A percentile compares a stretch with the other conserved stretches of the same genome.
Evolutionary conservation across 441 rosid species (phyloP).

Genomic region (Euphorbia celastroides): DNA sequence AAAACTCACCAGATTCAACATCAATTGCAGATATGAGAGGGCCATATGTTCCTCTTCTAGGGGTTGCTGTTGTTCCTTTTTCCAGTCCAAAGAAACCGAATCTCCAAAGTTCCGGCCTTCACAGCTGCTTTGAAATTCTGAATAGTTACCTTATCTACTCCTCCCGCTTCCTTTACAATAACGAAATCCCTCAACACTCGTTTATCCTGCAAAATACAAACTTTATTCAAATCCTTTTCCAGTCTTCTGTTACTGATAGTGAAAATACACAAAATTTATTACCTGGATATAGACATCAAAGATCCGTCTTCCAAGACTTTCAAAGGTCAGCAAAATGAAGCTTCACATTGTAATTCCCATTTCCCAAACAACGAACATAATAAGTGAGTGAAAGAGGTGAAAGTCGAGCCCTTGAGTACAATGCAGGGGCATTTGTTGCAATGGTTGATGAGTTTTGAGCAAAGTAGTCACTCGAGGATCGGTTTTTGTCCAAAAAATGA

Average conservation of each 20-base stretch:
- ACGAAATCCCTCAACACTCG: slow-evolving; percentile 23
- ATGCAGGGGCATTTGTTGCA: slow-evolving; percentile 21
- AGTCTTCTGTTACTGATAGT: neutral
- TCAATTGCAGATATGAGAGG: slow-evolving; percentile 29
- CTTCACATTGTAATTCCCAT: slow-evolving; percentile 26
- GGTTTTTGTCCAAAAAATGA: slow-evolving; percentile 32
- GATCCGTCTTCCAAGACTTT: slow-evolving; percentile 24
- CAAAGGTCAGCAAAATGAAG: slow-evolving; percentile 29
- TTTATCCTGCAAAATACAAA: slow-evolving; percentile 17
- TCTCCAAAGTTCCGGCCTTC: slow-evolving; percentile 15
- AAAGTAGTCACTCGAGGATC: slow-evolving; percentile 12
- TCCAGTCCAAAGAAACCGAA: slow-evolving; percentile 30
- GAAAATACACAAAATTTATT: neutral
- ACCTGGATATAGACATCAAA: slow-evolving; percentile 33
- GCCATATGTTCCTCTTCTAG: slow-evolving; percentile 24
- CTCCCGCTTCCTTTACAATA: slow-evolving; percentile 20
- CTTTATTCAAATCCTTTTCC: slow-evolving; percentile 6
- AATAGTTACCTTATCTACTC: slow-evolving; percentile 19
- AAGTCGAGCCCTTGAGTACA: slow-evolving; percentile 20
- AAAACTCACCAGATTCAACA: slow-evolving; percentile 20
- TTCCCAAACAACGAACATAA: slow-evolving; percentile 19
- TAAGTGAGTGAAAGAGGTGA: slow-evolving; percentile 29
- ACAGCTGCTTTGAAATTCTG: slow-evolving; percentile 19
- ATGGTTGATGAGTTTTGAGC: slow-evolving; percentile 24
- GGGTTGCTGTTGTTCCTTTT: slow-evolving; percentile 26